Conservation (phyloP, 2,329 filamentous ascomycete species). For the Colletotrichum tabaci region DNA sequence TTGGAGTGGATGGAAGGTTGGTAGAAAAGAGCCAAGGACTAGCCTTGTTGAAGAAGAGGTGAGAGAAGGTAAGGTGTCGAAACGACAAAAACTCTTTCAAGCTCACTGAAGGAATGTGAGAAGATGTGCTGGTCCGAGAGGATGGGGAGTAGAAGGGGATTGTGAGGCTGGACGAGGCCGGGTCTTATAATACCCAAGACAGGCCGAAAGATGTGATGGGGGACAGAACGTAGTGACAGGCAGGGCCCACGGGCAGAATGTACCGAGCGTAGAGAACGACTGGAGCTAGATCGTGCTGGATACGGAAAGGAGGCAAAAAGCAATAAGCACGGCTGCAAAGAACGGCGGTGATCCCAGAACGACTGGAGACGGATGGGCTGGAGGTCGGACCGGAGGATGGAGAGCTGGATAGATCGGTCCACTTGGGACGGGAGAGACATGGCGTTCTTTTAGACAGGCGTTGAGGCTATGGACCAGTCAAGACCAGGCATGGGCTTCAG, state of each 20-base stretch:
- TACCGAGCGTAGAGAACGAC: slow-evolving; percentile 36
- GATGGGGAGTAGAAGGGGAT: slow-evolving; percentile 29
- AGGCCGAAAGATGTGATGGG: slow-evolving; percentile 36
- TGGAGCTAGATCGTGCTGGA: slow-evolving; percentile 40
- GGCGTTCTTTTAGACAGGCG: slow-evolving; percentile 43
- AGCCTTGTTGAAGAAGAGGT: slow-evolving; percentile 51
- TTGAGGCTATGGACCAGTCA: slow-evolving; percentile 52
- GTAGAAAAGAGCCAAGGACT: slow-evolving; percentile 52
- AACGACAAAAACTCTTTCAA: slow-evolving; percentile 43
- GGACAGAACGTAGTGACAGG: slow-evolving; percentile 34
- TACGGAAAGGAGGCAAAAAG: slow-evolving; percentile 45
- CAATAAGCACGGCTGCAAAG: slow-evolving; percentile 52
- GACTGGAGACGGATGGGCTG: slow-evolving; percentile 53
- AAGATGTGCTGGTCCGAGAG: slow-evolving; percentile 42
- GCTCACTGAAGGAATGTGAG: slow-evolving; percentile 44
- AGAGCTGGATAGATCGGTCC: slow-evolving; percentile 41
- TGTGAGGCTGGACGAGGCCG: slow-evolving; percentile 39
- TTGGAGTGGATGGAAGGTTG: slow-evolving; percentile 47
- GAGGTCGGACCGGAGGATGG: slow-evolving; percentile 41
- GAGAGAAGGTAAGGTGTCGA: slow-evolving; percentile 45
- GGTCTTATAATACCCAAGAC: slow-evolving; percentile 41
- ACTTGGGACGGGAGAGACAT: slow-evolving; percentile 43
- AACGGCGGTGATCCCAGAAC: slow-evolving; percentile 48
- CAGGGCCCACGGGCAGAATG: slow-evolving; percentile 36
- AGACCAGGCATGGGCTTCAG: slow-evolving; percentile 52